A percentile compares a stretch with the other conserved stretches of the same genome.
phyloP scores from a whole-genome alignment of 1,284 basidiomycete genomes.

The Lentinus polychrous region DNA sequence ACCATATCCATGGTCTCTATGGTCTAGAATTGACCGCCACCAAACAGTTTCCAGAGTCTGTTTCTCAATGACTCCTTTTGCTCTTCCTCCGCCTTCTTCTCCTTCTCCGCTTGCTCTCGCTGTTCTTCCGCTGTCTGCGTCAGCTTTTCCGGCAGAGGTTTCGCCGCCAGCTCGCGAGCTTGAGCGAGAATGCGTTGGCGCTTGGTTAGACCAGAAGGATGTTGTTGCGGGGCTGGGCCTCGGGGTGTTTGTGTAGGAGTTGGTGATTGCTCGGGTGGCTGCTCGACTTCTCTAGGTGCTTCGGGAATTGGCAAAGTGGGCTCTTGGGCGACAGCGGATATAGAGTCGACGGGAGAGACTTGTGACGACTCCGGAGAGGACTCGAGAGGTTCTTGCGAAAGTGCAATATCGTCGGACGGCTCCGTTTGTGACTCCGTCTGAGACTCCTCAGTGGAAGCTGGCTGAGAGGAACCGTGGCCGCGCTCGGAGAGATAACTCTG shows the following conservation, averaged over 20 bases:
- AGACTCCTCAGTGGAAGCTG: no score
- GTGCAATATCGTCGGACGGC: no score
- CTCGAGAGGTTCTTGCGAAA: neutral
- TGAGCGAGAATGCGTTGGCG: slow-evolving; percentile 22
- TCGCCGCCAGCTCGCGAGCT: slow-evolving; percentile 21
- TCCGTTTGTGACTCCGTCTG: no score
- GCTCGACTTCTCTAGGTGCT: neutral
- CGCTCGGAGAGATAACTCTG: neutral
- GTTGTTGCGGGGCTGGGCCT: neutral
- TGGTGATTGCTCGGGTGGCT: neutral
- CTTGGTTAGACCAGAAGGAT: slow-evolving; percentile 8
- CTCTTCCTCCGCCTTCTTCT: slow-evolving; percentile 6
- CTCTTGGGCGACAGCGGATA: no score
- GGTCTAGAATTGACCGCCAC: slow-evolving; percentile 9
- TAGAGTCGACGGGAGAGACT: neutral
- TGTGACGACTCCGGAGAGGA: neutral
- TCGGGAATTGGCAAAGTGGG: neutral
- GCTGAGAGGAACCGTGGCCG: no score
- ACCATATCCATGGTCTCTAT: neutral
- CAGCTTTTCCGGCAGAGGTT: slow-evolving; percentile 15
- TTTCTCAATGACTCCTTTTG: slow-evolving; percentile 18
- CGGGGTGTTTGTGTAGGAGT: neutral
- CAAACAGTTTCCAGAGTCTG: slow-evolving; percentile 21
- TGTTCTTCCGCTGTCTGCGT: slow-evolving; percentile 7
- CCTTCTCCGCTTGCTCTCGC: slow-evolving; percentile 8